phyloP scores from a whole-genome alignment of 2,329 filamentous ascomycete genomes.

The Aciculosporium take region DNA sequence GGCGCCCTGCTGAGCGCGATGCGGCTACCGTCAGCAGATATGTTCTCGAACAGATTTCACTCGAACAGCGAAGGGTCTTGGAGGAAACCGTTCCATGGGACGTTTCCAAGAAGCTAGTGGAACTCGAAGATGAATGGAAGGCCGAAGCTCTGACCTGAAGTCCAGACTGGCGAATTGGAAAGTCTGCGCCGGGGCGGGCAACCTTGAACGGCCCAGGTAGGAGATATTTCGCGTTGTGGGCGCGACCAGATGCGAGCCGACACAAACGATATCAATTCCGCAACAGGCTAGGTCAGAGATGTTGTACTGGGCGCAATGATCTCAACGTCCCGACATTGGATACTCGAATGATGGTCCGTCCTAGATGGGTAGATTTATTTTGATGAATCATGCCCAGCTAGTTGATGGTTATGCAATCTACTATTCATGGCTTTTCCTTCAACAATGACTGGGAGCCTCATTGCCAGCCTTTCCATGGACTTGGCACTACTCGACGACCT shows the following conservation, averaged over 20 bases:
- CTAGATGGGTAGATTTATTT: too few relatives aligned
- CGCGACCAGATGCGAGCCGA: too few relatives aligned
- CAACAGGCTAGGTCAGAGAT: too few relatives aligned
- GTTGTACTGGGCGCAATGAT: too few relatives aligned
- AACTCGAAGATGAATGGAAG: slow-evolving; percentile 28
- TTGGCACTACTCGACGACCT: neutral
- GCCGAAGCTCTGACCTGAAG: slow-evolving; percentile 8
- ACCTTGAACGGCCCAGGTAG: neutral
- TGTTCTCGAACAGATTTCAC: slow-evolving; percentile 56
- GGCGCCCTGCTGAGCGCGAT: slow-evolving; percentile 59
- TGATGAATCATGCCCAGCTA: too few relatives aligned
- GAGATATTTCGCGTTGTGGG: neutral
- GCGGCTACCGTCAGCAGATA: slow-evolving; percentile 55
- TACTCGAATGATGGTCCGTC: too few relatives aligned
- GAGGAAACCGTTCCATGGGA: slow-evolving; percentile 36
- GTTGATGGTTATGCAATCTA: neutral
- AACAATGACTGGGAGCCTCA: neutral
- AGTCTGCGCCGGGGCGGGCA: neutral
- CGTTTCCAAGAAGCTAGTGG: slow-evolving; percentile 35
- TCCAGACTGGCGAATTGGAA: neutral
- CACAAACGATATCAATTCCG: too few relatives aligned
- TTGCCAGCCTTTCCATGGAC: neutral
- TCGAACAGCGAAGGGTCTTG: slow-evolving; percentile 34
- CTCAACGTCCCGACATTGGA: too few relatives aligned
- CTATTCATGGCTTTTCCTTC: neutral